Base-by-base conservation (phyloP, 805 yeast genomes). In the Myxozyma udenii region DNA sequence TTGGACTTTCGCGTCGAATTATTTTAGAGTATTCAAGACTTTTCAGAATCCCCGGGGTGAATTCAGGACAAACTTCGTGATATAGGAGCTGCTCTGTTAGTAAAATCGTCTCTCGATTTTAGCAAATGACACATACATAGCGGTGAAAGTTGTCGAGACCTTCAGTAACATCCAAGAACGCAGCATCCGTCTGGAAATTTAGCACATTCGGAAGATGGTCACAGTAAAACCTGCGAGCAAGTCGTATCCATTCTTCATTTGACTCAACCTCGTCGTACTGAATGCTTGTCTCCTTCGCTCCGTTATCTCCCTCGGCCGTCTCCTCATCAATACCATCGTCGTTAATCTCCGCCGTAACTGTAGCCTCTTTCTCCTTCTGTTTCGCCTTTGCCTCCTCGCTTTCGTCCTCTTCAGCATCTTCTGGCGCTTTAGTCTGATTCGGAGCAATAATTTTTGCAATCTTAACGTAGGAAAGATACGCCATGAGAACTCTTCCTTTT, bases 51-150 rank as follows among this genome's bases (percentile, higher is more conserved):
- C 41, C 51, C 21, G 51, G 36, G 11, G 18, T 33, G 11, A 42
- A 48, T 23, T 42, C 51, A 4, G 51, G 47, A 25, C 47, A 42
- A 11, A 48, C 47, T n/a, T 48, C 43, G 41, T 48, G 51, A 24
- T 42, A 21, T 6, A 48, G 19, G 2, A 42, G n/a, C 51, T 48
- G 43, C 6, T 9, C 6, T 22, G 33, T 11, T 24, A 24, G n/a
- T 21, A 22, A 19, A n/a, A n/a, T 24, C n/a, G 9, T n/a, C 7
- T 14, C 25, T 41, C 11, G 21, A 41, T 19, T 4, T 6, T 22
- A 19, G 28, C 9, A 3, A 19, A n/a, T 4, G n/a, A n/a, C 4
- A 42, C 46, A 26, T 32, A 46, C 50, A 33, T 40, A 46, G 3
- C 50, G 44, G 22, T 22, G 16, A 33, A 46, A 46, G 19, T 46